phyloP scores from a whole-genome alignment of 495 filamentous ascomycete genomes.

The Thermochaetoides thermophila region DNA sequence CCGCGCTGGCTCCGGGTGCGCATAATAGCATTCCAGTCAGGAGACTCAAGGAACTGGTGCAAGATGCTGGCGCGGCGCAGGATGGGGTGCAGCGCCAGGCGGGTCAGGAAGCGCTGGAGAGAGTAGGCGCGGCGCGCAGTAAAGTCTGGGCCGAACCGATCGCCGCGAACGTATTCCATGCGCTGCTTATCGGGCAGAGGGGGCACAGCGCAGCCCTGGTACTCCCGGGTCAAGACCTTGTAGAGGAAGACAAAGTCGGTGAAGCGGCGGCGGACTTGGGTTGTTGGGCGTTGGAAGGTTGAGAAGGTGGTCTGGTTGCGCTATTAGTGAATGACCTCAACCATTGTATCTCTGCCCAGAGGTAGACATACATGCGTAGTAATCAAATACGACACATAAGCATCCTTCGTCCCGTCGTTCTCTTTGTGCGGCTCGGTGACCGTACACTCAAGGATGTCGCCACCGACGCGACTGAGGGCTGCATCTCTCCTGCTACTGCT shows the following conservation, averaged over 20 bases:
- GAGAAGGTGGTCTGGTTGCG: constrained; percentile 72
- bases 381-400: constrained; percentile 88
- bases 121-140: constrained; percentile 82
- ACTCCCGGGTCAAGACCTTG: constrained; percentile 75
- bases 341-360: too few relatives aligned
- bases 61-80: constrained; percentile 72
- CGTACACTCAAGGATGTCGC: constrained; percentile 67
- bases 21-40: constrained; percentile 96
- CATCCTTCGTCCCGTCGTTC: constrained; percentile 93
- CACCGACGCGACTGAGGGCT: constrained; percentile 54
- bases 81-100: constrained; percentile 74
- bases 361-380: constrained; percentile 79
- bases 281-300: constrained; percentile 67
- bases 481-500: constrained; percentile 15
- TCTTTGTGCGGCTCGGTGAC: constrained; percentile 79
- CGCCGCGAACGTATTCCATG: constrained; percentile 93
- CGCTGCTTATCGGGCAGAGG: constrained; percentile 97
- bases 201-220: constrained; percentile 81
- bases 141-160: constrained; percentile 89
- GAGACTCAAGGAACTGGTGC: constrained; percentile 76
- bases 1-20: constrained; percentile 51
- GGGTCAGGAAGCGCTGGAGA: constrained; percentile 78
- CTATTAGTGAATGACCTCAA: too few relatives aligned
- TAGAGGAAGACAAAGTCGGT: constrained; percentile 96
- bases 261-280: constrained; percentile 73